Evolutionary conservation across 768 basidiomycete species (phyloP).

Genomic region (Pleurotus cornucopiae): DNA sequence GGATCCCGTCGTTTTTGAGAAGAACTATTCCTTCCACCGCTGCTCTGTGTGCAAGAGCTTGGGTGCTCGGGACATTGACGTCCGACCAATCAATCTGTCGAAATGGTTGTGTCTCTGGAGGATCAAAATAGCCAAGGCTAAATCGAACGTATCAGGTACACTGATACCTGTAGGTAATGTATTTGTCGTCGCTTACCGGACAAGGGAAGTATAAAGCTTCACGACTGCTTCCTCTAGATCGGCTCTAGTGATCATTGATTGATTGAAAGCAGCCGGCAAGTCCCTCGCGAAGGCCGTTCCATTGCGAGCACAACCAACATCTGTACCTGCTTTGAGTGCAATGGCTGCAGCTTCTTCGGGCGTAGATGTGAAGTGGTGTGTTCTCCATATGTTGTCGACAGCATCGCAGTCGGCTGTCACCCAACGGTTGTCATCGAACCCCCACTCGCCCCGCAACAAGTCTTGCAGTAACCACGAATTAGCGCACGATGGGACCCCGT

Average conservation of each 20-base stretch:
- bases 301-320: constrained; percentile 37
- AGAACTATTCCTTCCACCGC: constrained; percentile 54
- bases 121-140: constrained; percentile 58
- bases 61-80: constrained; percentile 43
- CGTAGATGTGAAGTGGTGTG: constrained; percentile 43
- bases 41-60: constrained; percentile 44
- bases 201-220: constrained; percentile 49
- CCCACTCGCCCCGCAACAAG: constrained; percentile 47
- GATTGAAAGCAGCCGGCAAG: constrained; percentile 44
- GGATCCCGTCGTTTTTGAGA: constrained; percentile 58
- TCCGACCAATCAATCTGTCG: constrained; percentile 44
- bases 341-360: constrained; percentile 45
- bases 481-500: constrained; percentile 55
- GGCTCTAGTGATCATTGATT: constrained; percentile 38
- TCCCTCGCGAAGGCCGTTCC: constrained; percentile 41
- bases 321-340: constrained; percentile 49
- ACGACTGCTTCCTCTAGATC: constrained; percentile 40
- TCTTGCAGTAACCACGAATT: constrained; percentile 48
- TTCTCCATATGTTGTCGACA: constrained; percentile 43
- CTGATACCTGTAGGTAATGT: not conserved
- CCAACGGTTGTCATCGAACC: constrained; percentile 48
- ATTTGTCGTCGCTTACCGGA: constrained; percentile 32
- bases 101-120: constrained; percentile 43
- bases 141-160: not conserved
- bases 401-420: constrained; percentile 58